Percentiles rank a stretch among this genome's conserved stretches.
Evolutionary conservation across 2,329 filamentous ascomycete species (phyloP).

Genomic region (Cercospora zeina): DNA sequence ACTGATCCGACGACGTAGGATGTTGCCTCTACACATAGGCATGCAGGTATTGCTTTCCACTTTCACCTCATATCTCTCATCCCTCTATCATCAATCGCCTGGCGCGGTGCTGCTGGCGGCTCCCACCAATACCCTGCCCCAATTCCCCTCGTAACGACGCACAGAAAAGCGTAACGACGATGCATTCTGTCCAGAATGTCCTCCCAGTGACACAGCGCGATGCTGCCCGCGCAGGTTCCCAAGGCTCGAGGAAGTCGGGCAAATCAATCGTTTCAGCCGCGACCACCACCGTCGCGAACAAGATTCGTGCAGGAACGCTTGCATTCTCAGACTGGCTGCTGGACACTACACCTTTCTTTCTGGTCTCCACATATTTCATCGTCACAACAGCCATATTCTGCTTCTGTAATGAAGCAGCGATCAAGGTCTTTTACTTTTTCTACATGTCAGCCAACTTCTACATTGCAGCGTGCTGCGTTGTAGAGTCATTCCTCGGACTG

Average conservation of each 20-base stretch:
- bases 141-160: neutral
- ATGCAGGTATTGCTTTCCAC: neutral
- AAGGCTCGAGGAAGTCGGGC: conserved; percentile 10
- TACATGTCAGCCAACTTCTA: conserved; percentile 41
- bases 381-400: conserved; percentile 39
- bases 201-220: conserved; percentile 20
- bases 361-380: conserved; percentile 37
- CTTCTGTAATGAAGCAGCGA: conserved; percentile 32
- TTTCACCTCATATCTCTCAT: neutral
- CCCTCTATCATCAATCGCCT: neutral
- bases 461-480: conserved; percentile 34
- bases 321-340: conserved; percentile 37
- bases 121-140: neutral
- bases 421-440: conserved; percentile 40
- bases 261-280: conserved; percentile 24
- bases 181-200: conserved; percentile 22
- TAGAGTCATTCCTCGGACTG: conserved; percentile 39
- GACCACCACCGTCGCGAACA: conserved; percentile 19
- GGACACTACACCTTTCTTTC: conserved; percentile 36
- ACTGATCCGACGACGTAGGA: neutral
- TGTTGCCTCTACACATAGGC: neutral
- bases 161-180: neutral
- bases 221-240: conserved; percentile 6
- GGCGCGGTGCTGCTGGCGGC: conserved; percentile 5
- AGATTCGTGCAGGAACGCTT: conserved; percentile 22